A percentile compares a stretch with the other conserved stretches of the same genome.
Evolutionary conservation across 768 basidiomycete genomes (phyloP).

Genomic region (Mycena albidolilacea): DNA sequence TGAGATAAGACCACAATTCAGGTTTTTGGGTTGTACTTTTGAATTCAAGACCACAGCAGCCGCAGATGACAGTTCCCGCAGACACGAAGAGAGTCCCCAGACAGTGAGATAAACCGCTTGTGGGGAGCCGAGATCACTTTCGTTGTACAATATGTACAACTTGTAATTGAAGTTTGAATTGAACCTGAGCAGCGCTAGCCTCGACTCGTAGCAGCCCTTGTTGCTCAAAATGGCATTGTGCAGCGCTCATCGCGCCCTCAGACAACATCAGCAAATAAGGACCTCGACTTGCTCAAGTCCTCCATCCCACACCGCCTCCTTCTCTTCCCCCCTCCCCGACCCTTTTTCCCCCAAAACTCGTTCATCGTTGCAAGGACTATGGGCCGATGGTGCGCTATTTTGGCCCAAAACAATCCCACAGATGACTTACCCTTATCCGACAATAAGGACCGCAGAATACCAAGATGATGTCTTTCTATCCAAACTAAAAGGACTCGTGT

Average conservation of each 20-base stretch:
- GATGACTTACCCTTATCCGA: constrained; percentile 12
- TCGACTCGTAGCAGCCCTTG: too few species aligned
- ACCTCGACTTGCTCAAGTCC: constrained; percentile 2
- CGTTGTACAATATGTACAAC: too few species aligned
- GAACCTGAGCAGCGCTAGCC: too few species aligned
- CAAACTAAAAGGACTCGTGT: constrained; percentile 87
- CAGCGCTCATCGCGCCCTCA: not conserved
- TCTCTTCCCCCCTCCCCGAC: not conserved
- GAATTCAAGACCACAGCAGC: too few species aligned
- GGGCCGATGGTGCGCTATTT: constrained; percentile 76
- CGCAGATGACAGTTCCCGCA: too few species aligned
- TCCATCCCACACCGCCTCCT: not conserved
- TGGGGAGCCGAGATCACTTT: too few species aligned
- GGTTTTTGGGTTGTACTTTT: too few species aligned
- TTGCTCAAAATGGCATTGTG: too few species aligned
- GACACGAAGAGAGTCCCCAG: too few species aligned
- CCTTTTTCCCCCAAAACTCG: not conserved
- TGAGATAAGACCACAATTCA: too few species aligned
- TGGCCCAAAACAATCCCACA: not conserved
- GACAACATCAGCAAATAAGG: not conserved
- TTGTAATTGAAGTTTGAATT: too few species aligned
- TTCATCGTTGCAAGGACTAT: constrained; percentile 50
- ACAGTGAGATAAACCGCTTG: too few species aligned
- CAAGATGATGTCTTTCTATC: constrained; percentile 80
- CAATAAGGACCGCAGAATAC: constrained; percentile 76